Evolutionary conservation across 345 rosid genomes (phyloP).

Genomic region (Rhodomyrtus tomentosa): DNA sequence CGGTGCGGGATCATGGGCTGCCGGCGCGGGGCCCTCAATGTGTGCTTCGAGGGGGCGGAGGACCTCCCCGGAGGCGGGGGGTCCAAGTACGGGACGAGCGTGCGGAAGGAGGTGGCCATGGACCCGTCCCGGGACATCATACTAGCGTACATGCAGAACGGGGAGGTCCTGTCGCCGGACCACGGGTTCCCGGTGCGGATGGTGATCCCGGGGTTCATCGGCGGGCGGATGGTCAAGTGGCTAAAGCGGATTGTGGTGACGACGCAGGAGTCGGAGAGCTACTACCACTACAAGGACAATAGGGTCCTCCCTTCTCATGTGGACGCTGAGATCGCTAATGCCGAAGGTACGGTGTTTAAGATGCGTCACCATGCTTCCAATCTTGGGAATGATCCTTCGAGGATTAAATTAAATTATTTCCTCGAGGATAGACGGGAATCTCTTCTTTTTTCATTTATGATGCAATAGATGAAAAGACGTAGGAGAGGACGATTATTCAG

Average conservation of each 20-base stretch:
- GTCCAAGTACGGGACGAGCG: constrained; percentile 84
- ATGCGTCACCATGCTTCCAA: background rate
- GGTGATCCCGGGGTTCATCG: constrained; percentile 82
- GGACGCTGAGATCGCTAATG: constrained; percentile 79
- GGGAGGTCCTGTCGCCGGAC: constrained; percentile 65
- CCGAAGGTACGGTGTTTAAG: constrained; percentile 40
- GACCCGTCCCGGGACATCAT: constrained; percentile 78
- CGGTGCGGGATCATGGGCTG: constrained; percentile 60
- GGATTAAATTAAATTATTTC: background rate
- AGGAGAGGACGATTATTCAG: background rate
- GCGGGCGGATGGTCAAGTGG: constrained; percentile 98
- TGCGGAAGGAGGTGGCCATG: constrained; percentile 57
- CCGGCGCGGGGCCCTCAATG: constrained; percentile 63
- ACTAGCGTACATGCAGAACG: constrained; percentile 94
- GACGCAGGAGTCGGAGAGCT: constrained; percentile 54
- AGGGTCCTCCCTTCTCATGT: constrained; percentile 81
- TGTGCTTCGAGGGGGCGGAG: constrained; percentile 93
- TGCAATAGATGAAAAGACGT: background rate
- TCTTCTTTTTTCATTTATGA: background rate
- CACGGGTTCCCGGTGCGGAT: constrained; percentile 88
- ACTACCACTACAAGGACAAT: constrained; percentile 78
- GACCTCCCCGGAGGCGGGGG: constrained; percentile 95
- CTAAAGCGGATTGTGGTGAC: constrained; percentile 68
- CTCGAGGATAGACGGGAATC: background rate
- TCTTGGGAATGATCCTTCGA: background rate